Conservation (phyloP, 1,284 basidiomycete genomes). For the Ustilago shanxiensis region DNA sequence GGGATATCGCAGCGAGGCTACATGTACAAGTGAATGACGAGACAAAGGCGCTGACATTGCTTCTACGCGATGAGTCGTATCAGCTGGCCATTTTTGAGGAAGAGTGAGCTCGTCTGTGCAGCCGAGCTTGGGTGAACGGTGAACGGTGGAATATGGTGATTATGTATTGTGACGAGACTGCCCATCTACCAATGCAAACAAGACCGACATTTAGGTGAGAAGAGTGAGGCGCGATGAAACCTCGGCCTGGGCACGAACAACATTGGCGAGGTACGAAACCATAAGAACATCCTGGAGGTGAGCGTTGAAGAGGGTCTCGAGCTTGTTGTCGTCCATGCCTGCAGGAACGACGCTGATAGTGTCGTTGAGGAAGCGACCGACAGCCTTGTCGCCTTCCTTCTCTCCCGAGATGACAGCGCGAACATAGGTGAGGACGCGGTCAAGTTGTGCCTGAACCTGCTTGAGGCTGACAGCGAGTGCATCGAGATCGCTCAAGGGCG, state of each 20-base stretch:
- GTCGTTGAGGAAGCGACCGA: conserved; percentile 93
- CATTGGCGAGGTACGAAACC: conserved; percentile 93
- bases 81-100: conserved; percentile 15
- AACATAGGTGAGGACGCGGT: conserved; percentile 88
- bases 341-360: conserved; percentile 72
- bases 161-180: neutral
- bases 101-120: neutral
- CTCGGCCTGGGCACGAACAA: conserved; percentile 94
- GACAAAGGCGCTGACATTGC: neutral
- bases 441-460: conserved; percentile 82
- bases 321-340: conserved; percentile 58
- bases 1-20: conserved; percentile 49
- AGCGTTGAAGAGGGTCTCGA: conserved; percentile 68
- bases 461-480: conserved; percentile 79
- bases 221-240: conserved; percentile 89
- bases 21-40: conserved; percentile 36
- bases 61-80: neutral
- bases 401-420: conserved; percentile 83
- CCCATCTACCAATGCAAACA: neutral
- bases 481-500: conserved; percentile 64
- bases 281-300: conserved; percentile 84
- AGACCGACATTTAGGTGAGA: conserved; percentile 71
- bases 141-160: neutral
- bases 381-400: conserved; percentile 83
- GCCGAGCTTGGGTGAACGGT: neutral